Conservation (phyloP, 805 yeast genomes). For the Candida silvicultrix region DNA sequence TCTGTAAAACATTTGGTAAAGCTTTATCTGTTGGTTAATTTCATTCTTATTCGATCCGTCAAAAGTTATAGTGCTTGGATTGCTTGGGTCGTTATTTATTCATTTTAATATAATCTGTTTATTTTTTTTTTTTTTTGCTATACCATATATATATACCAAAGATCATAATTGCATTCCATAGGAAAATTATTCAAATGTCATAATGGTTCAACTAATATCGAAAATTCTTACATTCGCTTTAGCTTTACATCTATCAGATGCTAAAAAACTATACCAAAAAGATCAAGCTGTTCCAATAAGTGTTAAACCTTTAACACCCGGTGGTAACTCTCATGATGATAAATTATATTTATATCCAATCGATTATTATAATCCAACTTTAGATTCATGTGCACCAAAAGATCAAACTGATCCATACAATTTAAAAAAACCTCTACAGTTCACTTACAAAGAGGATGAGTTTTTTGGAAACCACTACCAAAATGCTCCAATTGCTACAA, state of each 20-base stretch:
- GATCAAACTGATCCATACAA: neutral
- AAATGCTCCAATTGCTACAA: conserved; percentile 18
- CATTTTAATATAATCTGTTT: too few relatives aligned
- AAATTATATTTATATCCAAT: conserved; percentile 20
- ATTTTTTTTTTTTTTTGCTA: too few relatives aligned
- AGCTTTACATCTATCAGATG: neutral
- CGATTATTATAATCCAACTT: conserved; percentile 17
- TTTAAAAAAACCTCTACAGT: neutral
- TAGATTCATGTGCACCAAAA: conserved; percentile 14
- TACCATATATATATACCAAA: too few relatives aligned
- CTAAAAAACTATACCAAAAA: conserved; percentile 6
- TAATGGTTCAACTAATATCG: neutral
- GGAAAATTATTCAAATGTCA: neutral
- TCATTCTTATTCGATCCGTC: too few relatives aligned
- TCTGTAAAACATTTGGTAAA: too few relatives aligned
- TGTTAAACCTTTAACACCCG: conserved; percentile 19
- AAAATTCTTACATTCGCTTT: neutral
- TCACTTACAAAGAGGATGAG: conserved; percentile 3
- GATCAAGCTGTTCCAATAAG: conserved; percentile 14
- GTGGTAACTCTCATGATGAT: conserved; percentile 19
- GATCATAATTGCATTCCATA: too few relatives aligned
- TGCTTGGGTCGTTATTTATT: too few relatives aligned
- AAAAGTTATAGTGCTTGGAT: too few relatives aligned
- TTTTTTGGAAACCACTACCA: conserved; percentile 12
- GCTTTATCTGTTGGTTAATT: too few relatives aligned